Evolutionary conservation across 2,329 filamentous ascomycete species (phyloP), one percentile per base, ranked within the genome.

Genomic region (Chaetomiaceae sp.): DNA sequence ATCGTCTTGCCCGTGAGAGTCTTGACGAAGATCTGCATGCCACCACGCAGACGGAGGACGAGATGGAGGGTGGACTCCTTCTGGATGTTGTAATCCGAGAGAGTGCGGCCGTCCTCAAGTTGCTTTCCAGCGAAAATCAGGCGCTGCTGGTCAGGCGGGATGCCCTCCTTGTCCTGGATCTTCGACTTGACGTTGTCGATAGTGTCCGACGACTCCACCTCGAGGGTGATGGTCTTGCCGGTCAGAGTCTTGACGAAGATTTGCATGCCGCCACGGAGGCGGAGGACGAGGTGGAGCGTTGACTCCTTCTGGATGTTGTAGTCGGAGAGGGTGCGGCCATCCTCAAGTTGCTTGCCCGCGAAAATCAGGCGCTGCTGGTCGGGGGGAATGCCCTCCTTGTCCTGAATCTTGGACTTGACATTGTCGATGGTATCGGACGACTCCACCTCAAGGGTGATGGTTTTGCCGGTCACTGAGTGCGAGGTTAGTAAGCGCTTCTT

Each of bases 91-190:
- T 96, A 96, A 71, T 95, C 91, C 57, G 82, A 86, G 0, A 95
- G 79, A 25, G 91, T 95, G 50, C 91, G 89, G 59, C 92, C 91
- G 64, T 97, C 92, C 72, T 97, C 92, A 4, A 96, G 83, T 71
- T 96, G 91, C 81, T 96, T 96, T 53, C 91, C 92, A 40, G 91
- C 91, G 64, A 96, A 96, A 71, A 96, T 96, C 63, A 96, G 73
- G 64, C 91, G 92, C 78, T 96, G 91, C 75, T 97, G 91, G 69
- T 96, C 91, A 11, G 91, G 91, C 43, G 91, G 92, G 53, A 96
- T 96, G 23, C 91, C 91, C 74, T 96, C 91, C 83, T 96, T 96
- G 68, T 96, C 91, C 73, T 96, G 91, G 39, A 96, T 96, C 82
- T 96, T 96, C 47, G 81, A 84, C 84, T 96, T 96, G 36, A 96